Evolutionary conservation across 2,329 filamentous ascomycete species (phyloP), one percentile per base, ranked within the genome.

Genomic region (Trichophyton equinum): DNA sequence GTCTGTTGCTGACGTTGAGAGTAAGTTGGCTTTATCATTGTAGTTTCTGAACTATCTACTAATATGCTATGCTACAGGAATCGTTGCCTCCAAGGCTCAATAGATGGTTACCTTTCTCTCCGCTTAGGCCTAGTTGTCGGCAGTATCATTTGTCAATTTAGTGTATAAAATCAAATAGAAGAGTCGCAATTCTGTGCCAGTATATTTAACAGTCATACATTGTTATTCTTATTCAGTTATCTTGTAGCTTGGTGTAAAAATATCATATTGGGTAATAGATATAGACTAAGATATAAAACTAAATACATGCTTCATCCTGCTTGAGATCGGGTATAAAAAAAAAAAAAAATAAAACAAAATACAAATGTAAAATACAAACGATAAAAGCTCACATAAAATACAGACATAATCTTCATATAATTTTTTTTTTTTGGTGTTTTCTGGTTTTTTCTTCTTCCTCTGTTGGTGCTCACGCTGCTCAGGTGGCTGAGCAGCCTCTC

Each of bases 1-100:
- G 84, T 96, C 91, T 77, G 84, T 99, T 72, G 79, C 87, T 66
- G 94, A 99, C 77, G 86, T 99, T 74, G 94, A 99, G 86, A 92
- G 91, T 96, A 82, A 75, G 84, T 75, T 15, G 27, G 2, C 13
- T 22, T 11, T 49, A 22, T 20, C 15, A 1, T 13, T 30, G 6
- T 49, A 49, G 8, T 25, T 1, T 53, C 7, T 13, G 36, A 58
- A 66, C 15, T 5, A n/a, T 7, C 18, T 30, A 15, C 49, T 70
- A 64, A 71, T 42, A 4, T 55, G 33, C 36, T 15, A 57, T 46
- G 20, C 40, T 40, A 38, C 27, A 65, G 64, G 60, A 47, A 66
- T 66, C 57, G 51, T 66, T 57, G 55, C 64, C 44, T 60, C 63
- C 8, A 65, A 65, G 63, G 59, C 64, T 59, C 63, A 65, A 60